Evolutionary conservation across 192 early-diverging fungal species (phyloP).

Genomic region (Entomortierella beljakovae): DNA sequence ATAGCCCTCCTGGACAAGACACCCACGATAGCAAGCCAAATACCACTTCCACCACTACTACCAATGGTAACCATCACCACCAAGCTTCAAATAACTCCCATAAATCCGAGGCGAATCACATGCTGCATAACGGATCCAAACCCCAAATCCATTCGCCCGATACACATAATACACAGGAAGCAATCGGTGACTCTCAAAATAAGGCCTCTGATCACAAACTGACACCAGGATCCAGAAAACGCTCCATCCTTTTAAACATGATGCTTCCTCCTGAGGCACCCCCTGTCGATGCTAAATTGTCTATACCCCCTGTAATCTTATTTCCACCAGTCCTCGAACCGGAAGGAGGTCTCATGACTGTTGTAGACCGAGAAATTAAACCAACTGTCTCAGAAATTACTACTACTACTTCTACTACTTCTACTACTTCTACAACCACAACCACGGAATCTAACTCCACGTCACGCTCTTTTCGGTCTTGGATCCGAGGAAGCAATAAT

Average conservation of each 20-base stretch:
- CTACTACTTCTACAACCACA: background rate
- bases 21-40: background rate
- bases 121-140: too few species aligned
- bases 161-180: background rate
- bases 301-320: slow-evolving; percentile 20
- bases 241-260: slow-evolving; percentile 44
- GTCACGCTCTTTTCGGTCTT: slow-evolving; percentile 21
- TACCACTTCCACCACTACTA: background rate
- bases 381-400: background rate
- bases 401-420: background rate
- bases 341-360: background rate
- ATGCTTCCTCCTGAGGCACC: slow-evolving; percentile 40
- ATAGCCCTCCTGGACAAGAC: background rate
- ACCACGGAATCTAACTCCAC: slow-evolving; percentile 13
- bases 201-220: slow-evolving; percentile 20
- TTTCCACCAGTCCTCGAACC: slow-evolving; percentile 19
- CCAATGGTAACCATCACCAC: background rate
- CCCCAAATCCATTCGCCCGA: too few species aligned
- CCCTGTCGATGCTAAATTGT: slow-evolving; percentile 13
- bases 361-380: slow-evolving; percentile 6
- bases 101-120: too few species aligned
- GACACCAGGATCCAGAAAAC: slow-evolving; percentile 27
- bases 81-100: background rate
- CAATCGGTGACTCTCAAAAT: background rate
- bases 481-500: slow-evolving; percentile 5